phyloP scores from a whole-genome alignment of 495 filamentous ascomycete genomes.

The Trichoderma asperelloides region DNA sequence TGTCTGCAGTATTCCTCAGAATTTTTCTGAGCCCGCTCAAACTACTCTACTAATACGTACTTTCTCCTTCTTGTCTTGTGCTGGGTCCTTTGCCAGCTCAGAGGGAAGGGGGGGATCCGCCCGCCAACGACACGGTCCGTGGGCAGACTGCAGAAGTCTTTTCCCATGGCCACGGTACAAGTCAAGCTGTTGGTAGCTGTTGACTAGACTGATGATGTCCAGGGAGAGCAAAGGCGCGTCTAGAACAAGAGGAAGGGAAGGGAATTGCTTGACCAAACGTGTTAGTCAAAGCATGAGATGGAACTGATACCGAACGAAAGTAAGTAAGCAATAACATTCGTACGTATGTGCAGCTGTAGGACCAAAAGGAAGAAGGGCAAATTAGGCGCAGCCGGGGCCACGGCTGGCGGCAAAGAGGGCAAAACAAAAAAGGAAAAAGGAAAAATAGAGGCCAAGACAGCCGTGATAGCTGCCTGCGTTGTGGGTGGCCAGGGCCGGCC shows the following conservation, averaged over 20 bases:
- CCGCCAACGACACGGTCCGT: background rate
- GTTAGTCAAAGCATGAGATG: background rate
- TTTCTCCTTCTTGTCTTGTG: constrained; percentile 4
- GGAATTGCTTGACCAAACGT: background rate
- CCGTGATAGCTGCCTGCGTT: background rate
- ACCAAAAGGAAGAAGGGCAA: background rate
- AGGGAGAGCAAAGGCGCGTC: background rate
- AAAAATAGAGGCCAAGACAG: background rate
- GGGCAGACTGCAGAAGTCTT: background rate
- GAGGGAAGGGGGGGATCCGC: background rate
- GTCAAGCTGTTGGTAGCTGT: background rate
- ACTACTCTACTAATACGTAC: background rate
- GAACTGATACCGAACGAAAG: background rate
- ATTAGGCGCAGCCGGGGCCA: background rate
- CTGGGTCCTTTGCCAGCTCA: constrained; percentile 3
- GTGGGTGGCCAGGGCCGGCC: background rate
- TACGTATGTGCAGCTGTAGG: background rate
- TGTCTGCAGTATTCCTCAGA: background rate
- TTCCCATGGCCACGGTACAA: background rate
- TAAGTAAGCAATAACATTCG: background rate
- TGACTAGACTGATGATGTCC: background rate
- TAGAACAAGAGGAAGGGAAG: background rate
- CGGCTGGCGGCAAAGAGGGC: background rate
- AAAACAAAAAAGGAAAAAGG: background rate
- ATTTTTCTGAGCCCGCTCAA: background rate